A percentile compares a stretch with the other conserved stretches of the same genome.
Conservation (phyloP, 78 protist species). For the Dictyostelium firmibasis region DNA sequence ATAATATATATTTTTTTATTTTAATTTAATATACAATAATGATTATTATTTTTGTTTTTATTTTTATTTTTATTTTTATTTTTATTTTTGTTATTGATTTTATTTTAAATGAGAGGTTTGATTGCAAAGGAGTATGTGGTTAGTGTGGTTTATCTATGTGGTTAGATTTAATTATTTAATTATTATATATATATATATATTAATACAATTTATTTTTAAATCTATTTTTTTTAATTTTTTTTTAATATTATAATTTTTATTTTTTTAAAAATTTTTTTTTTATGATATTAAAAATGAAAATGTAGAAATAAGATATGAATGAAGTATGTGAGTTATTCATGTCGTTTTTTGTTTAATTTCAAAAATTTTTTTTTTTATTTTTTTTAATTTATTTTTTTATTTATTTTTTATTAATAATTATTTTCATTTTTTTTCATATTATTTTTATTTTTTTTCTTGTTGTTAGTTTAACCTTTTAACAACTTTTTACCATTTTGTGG, state of each 20-base stretch:
- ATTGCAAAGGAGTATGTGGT: neutral
- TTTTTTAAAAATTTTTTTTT: neutral
- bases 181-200: neutral
- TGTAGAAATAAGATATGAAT: neutral
- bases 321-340: neutral
- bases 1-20: too few species aligned
- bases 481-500: neutral
- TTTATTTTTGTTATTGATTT: neutral
- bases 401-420: neutral
- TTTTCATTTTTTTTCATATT: neutral
- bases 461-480: neutral
- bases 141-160: neutral
- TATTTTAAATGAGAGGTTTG: neutral
- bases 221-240: too few species aligned
- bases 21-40: neutral
- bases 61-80: neutral
- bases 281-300: neutral
- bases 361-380: neutral
- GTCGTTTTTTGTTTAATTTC: neutral
- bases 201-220: neutral
- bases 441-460: neutral
- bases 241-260: too few species aligned
- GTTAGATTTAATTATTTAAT: neutral
- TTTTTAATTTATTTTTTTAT: too few species aligned
- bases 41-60: neutral